Percentiles rank a stretch among this genome's conserved stretches.
Conservation (phyloP, 2,329 filamentous ascomycete species). For the Fusarium kyushuense region DNA sequence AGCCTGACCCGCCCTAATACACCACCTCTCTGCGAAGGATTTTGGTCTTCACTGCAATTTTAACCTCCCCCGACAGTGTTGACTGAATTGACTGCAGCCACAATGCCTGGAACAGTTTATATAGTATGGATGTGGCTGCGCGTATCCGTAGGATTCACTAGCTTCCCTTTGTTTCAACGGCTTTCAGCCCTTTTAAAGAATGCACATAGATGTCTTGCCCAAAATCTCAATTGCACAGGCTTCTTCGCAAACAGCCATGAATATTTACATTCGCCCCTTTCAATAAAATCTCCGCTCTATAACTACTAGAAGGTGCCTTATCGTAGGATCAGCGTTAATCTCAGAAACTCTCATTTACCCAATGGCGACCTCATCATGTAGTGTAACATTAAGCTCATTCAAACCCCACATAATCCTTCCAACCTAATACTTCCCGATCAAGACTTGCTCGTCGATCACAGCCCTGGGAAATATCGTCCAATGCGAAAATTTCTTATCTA, state of each 20-base stretch:
- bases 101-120: too few relatives aligned
- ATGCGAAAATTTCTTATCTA: not conserved
- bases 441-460: not conserved
- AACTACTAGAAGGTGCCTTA: not conserved
- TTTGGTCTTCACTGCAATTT: not conserved
- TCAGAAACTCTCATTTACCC: not conserved
- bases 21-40: too few relatives aligned
- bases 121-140: not conserved
- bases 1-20: too few relatives aligned
- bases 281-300: too few relatives aligned
- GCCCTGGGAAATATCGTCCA: not conserved
- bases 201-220: not conserved
- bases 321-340: not conserved
- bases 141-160: not conserved
- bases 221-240: not conserved
- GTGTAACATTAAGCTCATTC: constrained; percentile 3
- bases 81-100: too few relatives aligned
- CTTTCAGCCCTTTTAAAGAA: not conserved
- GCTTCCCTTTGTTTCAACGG: not conserved
- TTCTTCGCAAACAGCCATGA: not conserved
- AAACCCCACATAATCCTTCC: not conserved
- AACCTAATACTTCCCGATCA: not conserved
- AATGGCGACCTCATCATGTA: not conserved
- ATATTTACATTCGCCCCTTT: rapidly evolving
- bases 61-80: not conserved